These are phyloP conservation scores for Gossypium armourianum DNA, from an alignment of 441 rosid species.

Conservation along the genomic window DNA sequence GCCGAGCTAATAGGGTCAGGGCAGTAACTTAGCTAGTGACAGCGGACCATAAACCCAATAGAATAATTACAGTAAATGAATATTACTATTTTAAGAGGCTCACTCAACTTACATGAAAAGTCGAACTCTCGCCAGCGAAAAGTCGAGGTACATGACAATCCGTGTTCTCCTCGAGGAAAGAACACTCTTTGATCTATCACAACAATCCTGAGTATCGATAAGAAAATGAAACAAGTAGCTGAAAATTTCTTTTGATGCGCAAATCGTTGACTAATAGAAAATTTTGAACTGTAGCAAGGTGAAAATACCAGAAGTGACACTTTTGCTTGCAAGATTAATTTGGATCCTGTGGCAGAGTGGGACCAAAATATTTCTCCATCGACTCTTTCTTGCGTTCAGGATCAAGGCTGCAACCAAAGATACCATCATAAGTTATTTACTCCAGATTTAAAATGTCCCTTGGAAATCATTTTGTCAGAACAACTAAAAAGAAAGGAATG, in stretches of 20 bases:
- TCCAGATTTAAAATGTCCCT: background rate
- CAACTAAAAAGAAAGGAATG: background rate
- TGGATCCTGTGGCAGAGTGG: conserved; percentile 32
- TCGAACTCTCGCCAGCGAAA: background rate
- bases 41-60: background rate
- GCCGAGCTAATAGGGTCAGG: background rate
- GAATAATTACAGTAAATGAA: background rate
- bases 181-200: background rate
- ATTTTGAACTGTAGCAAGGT: background rate
- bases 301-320: background rate
- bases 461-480: background rate
- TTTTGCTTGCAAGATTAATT: conserved; percentile 13
- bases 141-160: background rate
- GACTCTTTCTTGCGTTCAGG: conserved; percentile 92
- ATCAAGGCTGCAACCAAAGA: conserved; percentile 64
- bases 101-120: background rate
- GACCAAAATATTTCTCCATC: conserved; percentile 85
- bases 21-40: background rate
- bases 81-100: background rate
- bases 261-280: background rate
- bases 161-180: background rate
- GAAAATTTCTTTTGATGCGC: background rate
- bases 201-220: background rate
- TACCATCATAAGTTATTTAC: conserved; percentile 12
- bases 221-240: background rate